A percentile compares a stretch with the other conserved stretches of the same genome.
Evolutionary conservation across 805 yeast genomes (phyloP).

Genomic region (Candida hispaniensis): DNA sequence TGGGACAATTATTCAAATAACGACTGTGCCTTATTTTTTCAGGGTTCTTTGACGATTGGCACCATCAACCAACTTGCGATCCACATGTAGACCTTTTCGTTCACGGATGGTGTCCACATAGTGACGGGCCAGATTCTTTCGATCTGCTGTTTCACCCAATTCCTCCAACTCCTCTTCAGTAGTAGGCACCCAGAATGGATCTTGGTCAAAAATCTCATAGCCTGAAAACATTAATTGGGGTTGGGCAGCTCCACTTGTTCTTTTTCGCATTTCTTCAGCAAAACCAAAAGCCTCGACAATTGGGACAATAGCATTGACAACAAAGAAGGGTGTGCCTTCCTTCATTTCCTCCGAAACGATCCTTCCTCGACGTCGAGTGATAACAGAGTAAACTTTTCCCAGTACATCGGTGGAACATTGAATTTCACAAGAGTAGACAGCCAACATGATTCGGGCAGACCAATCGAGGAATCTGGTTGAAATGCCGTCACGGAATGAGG

Average conservation of each 20-base stretch:
- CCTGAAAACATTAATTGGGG: slow-evolving; percentile 92
- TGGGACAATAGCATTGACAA: slow-evolving; percentile 73
- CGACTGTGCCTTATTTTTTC: slow-evolving; percentile 20
- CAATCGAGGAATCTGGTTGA: slow-evolving; percentile 61
- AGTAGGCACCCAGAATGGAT: slow-evolving; percentile 98
- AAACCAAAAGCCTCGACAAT: slow-evolving; percentile 96
- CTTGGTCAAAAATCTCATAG: slow-evolving; percentile 73
- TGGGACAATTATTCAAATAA: background rate
- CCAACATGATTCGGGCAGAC: slow-evolving; percentile 85
- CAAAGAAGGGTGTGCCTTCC: slow-evolving; percentile 96
- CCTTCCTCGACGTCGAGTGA: slow-evolving; percentile 76
- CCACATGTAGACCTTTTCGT: slow-evolving; percentile 80
- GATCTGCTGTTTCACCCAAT: slow-evolving; percentile 83
- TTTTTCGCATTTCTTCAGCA: slow-evolving; percentile 85
- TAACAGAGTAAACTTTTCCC: slow-evolving; percentile 91
- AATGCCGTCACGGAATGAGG: slow-evolving; percentile 61
- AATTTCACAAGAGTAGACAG: slow-evolving; percentile 88
- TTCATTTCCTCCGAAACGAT: slow-evolving; percentile 89
- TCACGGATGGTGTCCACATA: slow-evolving; percentile 76
- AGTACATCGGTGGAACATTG: slow-evolving; percentile 91
- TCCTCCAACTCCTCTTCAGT: slow-evolving; percentile 95
- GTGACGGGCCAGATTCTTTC: slow-evolving; percentile 79
- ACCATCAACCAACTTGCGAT: slow-evolving; percentile 78
- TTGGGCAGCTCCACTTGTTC: slow-evolving; percentile 92
- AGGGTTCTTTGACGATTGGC: slow-evolving; percentile 92